Conservation (phyloP, 352 stramenopile species). For the Plasmopara halstedii region DNA sequence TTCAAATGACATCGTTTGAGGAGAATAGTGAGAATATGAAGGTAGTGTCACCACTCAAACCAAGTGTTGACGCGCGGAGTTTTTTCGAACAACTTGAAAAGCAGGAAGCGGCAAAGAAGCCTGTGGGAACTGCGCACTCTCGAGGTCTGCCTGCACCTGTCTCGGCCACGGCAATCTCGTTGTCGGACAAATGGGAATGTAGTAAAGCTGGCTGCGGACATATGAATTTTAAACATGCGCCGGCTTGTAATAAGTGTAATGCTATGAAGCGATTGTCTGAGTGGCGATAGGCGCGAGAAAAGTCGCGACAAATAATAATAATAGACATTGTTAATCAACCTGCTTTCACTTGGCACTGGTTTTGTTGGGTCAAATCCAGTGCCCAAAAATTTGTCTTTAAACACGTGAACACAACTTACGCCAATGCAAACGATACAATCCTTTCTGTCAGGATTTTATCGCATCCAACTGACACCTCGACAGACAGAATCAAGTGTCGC, state of each 20-base stretch:
- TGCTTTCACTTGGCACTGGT: too few species aligned
- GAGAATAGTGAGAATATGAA: slow-evolving; percentile 1
- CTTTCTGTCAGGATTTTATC: too few species aligned
- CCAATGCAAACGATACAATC: too few species aligned
- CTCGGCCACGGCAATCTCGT: slow-evolving; percentile 19
- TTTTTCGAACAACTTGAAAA: slow-evolving; percentile 64
- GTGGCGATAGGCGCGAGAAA: slow-evolving; percentile 65
- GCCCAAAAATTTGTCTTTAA: too few species aligned
- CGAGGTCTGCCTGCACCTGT: slow-evolving; percentile 25
- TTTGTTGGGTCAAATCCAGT: too few species aligned
- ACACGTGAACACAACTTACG: too few species aligned
- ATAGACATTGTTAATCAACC: too few species aligned
- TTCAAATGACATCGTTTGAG: not conserved
- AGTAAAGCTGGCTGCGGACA: slow-evolving; percentile 54
- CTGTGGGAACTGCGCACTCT: slow-evolving; percentile 53
- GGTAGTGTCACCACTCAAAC: not conserved
- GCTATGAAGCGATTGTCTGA: slow-evolving; percentile 74
- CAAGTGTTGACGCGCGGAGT: slow-evolving; percentile 25
- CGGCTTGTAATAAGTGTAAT: slow-evolving; percentile 59
- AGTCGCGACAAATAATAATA: not conserved
- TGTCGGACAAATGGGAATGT: slow-evolving; percentile 61
- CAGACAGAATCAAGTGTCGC: too few species aligned
- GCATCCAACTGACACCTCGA: too few species aligned
- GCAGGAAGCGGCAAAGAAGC: slow-evolving; percentile 50
- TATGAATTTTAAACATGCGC: slow-evolving; percentile 57